Percentiles rank a stretch among this genome's conserved stretches.
Conservation (phyloP, 2,329 filamentous ascomycete genomes). For the Leptographium procerum region DNA sequence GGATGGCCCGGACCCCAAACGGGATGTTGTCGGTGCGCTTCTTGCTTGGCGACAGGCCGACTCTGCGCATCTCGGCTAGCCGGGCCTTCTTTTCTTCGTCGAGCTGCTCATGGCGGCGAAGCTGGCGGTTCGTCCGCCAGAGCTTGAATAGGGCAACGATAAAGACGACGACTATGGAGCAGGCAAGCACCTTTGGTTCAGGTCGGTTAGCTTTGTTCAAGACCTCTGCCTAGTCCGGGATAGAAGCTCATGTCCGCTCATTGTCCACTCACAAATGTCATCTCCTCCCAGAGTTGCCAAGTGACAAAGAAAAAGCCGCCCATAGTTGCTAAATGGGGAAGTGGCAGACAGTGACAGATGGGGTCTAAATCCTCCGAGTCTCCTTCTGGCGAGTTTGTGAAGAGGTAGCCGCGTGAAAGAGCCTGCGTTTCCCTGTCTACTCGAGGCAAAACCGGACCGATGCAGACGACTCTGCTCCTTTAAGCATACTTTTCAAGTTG, state of each 20-base stretch:
- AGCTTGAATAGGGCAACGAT: constrained; percentile 57
- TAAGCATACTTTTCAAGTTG: too few species aligned
- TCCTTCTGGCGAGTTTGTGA: not conserved
- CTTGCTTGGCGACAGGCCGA: constrained; percentile 32
- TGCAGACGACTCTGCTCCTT: too few species aligned
- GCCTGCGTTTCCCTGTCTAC: too few species aligned
- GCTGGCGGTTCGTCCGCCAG: constrained; percentile 43
- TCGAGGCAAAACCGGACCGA: too few species aligned
- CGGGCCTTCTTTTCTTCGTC: constrained; percentile 54
- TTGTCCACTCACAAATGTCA: constrained; percentile 68
- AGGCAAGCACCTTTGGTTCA: constrained; percentile 53
- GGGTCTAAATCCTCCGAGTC: not conserved
- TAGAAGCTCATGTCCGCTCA: too few species aligned
- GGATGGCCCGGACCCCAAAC: constrained; percentile 76
- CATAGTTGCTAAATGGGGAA: constrained; percentile 18
- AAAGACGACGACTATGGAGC: constrained; percentile 61
- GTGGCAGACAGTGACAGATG: not conserved
- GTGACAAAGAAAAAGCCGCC: constrained; percentile 46
- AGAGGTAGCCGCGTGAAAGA: too few species aligned
- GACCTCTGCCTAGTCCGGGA: too few species aligned
- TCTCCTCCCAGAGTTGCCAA: constrained; percentile 80
- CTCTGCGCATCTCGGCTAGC: constrained; percentile 41
- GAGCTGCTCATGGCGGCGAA: constrained; percentile 48
- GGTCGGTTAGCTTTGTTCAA: not conserved
- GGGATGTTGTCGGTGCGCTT: constrained; percentile 51